Percentiles rank a stretch among this genome's conserved stretches.
phyloP scores from a whole-genome alignment of 176 grass and related monocot genomes.

The Urochloa ruziziensis region DNA sequence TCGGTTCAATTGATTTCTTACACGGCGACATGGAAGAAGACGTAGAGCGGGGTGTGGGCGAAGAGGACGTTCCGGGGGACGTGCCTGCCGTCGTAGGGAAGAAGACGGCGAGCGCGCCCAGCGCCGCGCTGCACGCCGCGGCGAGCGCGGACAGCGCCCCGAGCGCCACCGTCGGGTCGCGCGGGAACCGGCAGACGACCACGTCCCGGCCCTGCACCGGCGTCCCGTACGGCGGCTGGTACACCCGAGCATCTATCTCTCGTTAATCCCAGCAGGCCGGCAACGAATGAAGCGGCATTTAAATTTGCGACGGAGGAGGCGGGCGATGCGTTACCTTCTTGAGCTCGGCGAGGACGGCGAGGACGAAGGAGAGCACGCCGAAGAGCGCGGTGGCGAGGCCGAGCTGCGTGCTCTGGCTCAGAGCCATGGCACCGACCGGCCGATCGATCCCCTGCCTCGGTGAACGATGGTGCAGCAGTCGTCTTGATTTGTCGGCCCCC shows the following conservation, averaged over 20 bases:
- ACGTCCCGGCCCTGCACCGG: constrained; percentile 38
- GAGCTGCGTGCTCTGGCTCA: constrained; percentile 32
- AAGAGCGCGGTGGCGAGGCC: constrained; percentile 10
- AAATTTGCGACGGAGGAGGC: no score
- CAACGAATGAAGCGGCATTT: no score
- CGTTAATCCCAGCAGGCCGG: background rate
- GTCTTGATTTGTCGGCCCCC: background rate
- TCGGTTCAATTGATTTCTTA: no score
- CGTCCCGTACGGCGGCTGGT: constrained; percentile 48
- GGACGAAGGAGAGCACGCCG: constrained; percentile 55
- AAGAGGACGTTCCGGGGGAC: constrained; percentile 40
- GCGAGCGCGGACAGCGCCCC: constrained; percentile 33
- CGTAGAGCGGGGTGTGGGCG: constrained; percentile 32
- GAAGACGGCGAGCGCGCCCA: constrained; percentile 46
- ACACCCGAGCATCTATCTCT: background rate
- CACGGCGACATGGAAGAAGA: constrained; percentile 55
- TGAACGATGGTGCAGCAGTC: background rate
- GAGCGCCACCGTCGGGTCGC: constrained; percentile 35
- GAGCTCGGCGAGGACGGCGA: constrained; percentile 47
- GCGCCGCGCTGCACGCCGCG: constrained; percentile 2
- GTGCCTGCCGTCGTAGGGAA: constrained; percentile 42
- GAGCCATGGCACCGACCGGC: constrained; percentile 28
- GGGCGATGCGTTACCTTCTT: constrained; percentile 59
- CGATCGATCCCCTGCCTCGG: background rate
- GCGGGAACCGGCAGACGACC: constrained; percentile 54